Evolutionary conservation across 345 rosid genomes (phyloP).

Genomic region (Microcos paniculata): DNA sequence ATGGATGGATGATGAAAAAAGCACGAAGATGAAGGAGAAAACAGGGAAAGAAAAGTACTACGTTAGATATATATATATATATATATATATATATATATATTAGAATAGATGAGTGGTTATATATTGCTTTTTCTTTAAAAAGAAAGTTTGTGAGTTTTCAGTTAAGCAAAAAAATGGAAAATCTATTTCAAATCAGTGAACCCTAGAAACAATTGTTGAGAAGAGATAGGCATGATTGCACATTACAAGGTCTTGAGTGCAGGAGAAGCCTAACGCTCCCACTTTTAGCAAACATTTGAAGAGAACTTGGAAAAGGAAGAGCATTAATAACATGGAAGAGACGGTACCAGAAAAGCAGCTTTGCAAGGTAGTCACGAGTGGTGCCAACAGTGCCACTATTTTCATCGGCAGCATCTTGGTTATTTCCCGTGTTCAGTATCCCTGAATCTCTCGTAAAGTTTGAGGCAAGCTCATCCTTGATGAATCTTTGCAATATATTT

Average conservation of each 20-base stretch:
- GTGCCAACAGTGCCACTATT: slow-evolving; percentile 47
- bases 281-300: background rate
- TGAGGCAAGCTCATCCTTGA: slow-evolving; percentile 42
- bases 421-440: slow-evolving; percentile 24
- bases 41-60: background rate
- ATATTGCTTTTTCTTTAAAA: background rate
- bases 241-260: background rate
- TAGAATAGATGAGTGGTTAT: background rate
- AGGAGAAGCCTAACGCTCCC: background rate
- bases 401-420: slow-evolving; percentile 40
- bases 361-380: slow-evolving; percentile 88
- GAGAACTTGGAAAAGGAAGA: background rate
- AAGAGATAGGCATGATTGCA: background rate
- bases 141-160: background rate
- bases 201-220: background rate
- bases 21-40: background rate
- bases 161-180: background rate
- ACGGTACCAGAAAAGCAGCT: slow-evolving; percentile 84
- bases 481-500: slow-evolving; percentile 50
- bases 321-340: slow-evolving; percentile 5
- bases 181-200: background rate
- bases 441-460: slow-evolving; percentile 34
- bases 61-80: too few species aligned
- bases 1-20: background rate
- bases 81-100: too few species aligned